A percentile compares a stretch with the other conserved stretches of the same genome.
These are phyloP conservation scores for Kwoniella heveanensis DNA, from an alignment of 768 basidiomycete species.

Conservation along the genomic window DNA sequence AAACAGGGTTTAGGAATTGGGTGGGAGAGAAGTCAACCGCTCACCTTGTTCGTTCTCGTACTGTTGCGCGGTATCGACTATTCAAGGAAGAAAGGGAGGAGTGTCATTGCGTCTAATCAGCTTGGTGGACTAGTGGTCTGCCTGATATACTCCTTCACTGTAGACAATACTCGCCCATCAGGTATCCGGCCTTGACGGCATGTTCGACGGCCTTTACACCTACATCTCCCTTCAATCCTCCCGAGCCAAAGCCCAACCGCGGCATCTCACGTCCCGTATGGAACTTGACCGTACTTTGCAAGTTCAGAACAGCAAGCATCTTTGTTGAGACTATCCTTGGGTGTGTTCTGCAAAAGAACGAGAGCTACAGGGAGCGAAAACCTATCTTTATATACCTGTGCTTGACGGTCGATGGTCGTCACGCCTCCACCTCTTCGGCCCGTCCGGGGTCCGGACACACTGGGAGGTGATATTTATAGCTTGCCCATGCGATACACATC, in stretches of 20 bases:
- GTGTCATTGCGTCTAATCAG: too few species aligned
- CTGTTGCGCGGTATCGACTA: constrained; percentile 42
- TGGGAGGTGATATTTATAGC: background rate
- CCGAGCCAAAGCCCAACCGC: constrained; percentile 22
- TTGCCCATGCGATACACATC: background rate
- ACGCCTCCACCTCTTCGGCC: background rate
- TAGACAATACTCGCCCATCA: constrained; percentile 23
- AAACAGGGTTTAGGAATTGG: background rate
- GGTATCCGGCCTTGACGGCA: constrained; percentile 21
- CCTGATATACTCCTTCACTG: background rate
- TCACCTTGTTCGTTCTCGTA: constrained; percentile 47
- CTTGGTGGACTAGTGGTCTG: too few species aligned
- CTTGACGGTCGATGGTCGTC: too few species aligned
- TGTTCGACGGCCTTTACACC: constrained; percentile 19
- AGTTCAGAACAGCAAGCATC: constrained; percentile 5
- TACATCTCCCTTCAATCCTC: constrained; percentile 19
- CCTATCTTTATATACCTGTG: background rate
- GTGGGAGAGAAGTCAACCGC: constrained; percentile 3
- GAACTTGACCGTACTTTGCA: constrained; percentile 13
- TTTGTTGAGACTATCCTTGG: too few species aligned
- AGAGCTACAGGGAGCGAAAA: too few species aligned
- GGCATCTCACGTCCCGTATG: constrained; percentile 25
- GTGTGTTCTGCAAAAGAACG: too few species aligned
- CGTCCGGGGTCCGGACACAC: background rate
- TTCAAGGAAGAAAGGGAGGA: too few species aligned